Base-by-base conservation (phyloP, 2,329 filamentous ascomycete genomes). In the Sclerotinia glacialis region DNA sequence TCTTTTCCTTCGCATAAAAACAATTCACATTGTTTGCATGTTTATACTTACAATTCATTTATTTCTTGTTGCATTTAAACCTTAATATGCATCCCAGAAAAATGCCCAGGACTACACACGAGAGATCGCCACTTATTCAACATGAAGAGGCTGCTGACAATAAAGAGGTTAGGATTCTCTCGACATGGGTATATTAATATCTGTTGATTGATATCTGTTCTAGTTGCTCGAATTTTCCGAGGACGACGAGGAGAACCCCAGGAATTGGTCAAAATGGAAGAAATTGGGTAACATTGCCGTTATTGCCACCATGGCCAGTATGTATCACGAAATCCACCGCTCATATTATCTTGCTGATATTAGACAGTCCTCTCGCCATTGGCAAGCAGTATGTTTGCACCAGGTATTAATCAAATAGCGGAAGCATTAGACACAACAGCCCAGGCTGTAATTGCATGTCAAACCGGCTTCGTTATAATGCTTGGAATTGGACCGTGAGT, bases 391-490 rank as follows among this genome's bases (percentile, higher is more conserved):
- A 82, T 82, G 73, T 82, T 85, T 65, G 81, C 82, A 0, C 82
- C 82, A 1, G 82, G 79, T 5, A 79, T 83, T 0, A 79, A 81
- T 0, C 69, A 80, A 23, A 76, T 85, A 5, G 79, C 82, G 74
- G 64, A 73, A 44, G 34, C 65, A 7, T 55, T 66, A 28, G 18
- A 66, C 18, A 66, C 65, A 5, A 62, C 65, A 8, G 44, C 44
- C 5, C 53, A 46, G n/a, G 49, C 53, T 40, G 64, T 66, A 18
- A 0, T 89, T 90, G 68, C 85, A 86, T 71, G 86, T 91, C 72
- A 73, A 44, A 71, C 71, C 3, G 71, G 70, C 23, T 74, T 72
- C 46, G 71, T 73, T 9, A 28, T 66, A 21, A 66, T 66, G 64
- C 47, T 66, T 40, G 58, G 64, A 7, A 40, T 66, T 28, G 64